Conservation (phyloP, 768 basidiomycete genomes). For the Mycena capillaripes region DNA sequence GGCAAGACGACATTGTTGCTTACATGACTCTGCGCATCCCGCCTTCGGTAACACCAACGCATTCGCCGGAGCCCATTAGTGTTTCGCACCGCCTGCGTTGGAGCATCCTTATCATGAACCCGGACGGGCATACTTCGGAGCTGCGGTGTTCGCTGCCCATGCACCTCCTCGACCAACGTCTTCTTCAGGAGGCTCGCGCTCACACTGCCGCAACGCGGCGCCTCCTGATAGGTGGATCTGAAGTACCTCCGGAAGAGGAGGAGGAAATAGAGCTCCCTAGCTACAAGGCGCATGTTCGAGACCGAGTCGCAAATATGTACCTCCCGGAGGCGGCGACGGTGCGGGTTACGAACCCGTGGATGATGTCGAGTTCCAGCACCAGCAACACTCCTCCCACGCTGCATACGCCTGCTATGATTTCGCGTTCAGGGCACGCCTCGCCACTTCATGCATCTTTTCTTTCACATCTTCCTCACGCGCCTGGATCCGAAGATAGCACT, state of each 20-base stretch:
- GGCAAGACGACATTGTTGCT: constrained; percentile 68
- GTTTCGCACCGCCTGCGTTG: constrained; percentile 87
- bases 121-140: constrained; percentile 94
- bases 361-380: constrained; percentile 48
- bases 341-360: constrained; percentile 77
- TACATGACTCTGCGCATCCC: constrained; percentile 75
- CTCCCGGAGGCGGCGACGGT: constrained; percentile 73
- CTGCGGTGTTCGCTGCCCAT: constrained; percentile 95
- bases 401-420: constrained; percentile 30
- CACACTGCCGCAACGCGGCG: constrained; percentile 83
- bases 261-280: constrained; percentile 88
- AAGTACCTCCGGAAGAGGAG: constrained; percentile 56
- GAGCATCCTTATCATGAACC: constrained; percentile 84
- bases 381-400: constrained; percentile 49
- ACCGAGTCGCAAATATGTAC: constrained; percentile 87
- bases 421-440: constrained; percentile 52
- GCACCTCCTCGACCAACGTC: constrained; percentile 80
- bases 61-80: constrained; percentile 79
- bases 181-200: constrained; percentile 82
- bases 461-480: constrained; percentile 61
- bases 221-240: constrained; percentile 65
- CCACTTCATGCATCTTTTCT: constrained; percentile 55
- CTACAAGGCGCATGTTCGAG: constrained; percentile 90
- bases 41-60: constrained; percentile 73
- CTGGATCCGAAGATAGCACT: constrained; percentile 57